Evolutionary conservation across 78 protist genomes (phyloP), one percentile per base, ranked within the genome.

Genomic region (Mantamonas sphyraenae): DNA sequence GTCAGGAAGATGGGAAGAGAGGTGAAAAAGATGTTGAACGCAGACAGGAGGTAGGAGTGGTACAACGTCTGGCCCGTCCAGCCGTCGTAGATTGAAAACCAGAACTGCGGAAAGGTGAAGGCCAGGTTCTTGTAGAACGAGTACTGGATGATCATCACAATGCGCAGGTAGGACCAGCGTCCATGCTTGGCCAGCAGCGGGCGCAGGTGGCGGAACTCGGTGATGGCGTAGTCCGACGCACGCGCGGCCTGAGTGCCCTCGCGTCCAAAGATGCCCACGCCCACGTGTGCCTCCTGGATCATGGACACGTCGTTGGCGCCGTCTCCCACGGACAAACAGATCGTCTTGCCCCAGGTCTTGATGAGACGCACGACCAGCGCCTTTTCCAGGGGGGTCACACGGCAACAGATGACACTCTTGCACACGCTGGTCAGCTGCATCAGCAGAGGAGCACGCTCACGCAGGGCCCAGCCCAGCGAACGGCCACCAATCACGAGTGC

Each of bases 271-370:
- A 93, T 87, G 37, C 96, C 97, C 12, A 93, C 68, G 20, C 96
- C 95, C 22, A 94, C 63, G 28, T 83, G 80, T 2, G 80, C 83
- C 31, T 66, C 77, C 35, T 78, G 87, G 63, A 93, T 89, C 97
- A 93, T 93, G 33, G 80, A 26, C 19, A 92, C 94, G 78, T 91
- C 96, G 60, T 91, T 89, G 47, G 92, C 96, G n/a, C 95, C 96
- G 74, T 91, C 96, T 16, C 96, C 95, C 28, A 93, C 84, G 3
- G 94, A 76, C 17, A 92, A 74, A 17, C 77, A 67, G 40, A 82
- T 73, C 26, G 34, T 55, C 37, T 58, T 67, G 16, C 24, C 24
- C 57, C 28, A 17, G 7, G 53, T 53, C 60, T 80, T 77, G 30
- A 79, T 90, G 39, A 81, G n/a, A 24, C 57, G 47, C 16, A 90